Base-by-base conservation (phyloP, 108 stramenopile genomes). In the Thalassiosira profunda region DNA sequence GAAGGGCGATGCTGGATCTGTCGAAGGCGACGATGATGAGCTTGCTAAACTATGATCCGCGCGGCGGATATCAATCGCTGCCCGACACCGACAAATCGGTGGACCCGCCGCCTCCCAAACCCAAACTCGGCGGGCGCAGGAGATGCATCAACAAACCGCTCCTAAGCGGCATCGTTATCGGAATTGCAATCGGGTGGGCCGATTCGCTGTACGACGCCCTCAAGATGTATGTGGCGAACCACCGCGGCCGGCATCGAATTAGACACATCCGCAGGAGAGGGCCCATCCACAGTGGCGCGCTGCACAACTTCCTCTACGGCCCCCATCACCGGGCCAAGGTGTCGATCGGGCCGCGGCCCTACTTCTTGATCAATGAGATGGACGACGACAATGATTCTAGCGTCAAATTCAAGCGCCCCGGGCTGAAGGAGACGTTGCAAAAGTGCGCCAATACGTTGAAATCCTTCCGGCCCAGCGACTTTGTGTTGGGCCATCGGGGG, bases 401-500 rank as follows among this genome's bases (percentile, higher is more conserved):
- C n/a, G n/a, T n/a, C n/a, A n/a, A n/a, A n/a, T n/a, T n/a, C n/a
- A n/a, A n/a, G n/a, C n/a, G n/a, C n/a, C 58, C 58, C 20, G 44
- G 23, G 20, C 38, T 59, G 44, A 59, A 59, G 42, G 21, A 40
- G 5, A 29, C 17, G 23, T 17, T 59, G 18, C 20, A 21, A 20
- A 18, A 44, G n/a, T 59, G 58, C 40, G 40, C 58, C 34, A 1
- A 40, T n/a, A 18, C n/a, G 23, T 21, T 59, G 20, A 43, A 59
- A 59, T 18, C 24, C 36, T 46, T 59, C 20, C 17, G 44, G 18
- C 41, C 58, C 1, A 43, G 41, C n/a, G 30, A 59, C 24, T 59
- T 59, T 59, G 58, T 59, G 1, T 20, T 59, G 6, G 58, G 58
- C 15, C 58, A 59, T 45, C 58, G 58, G 18, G 58, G 58, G n/a